Percentiles rank a stretch among this genome's conserved stretches.
phyloP scores from a whole-genome alignment of 2,329 filamentous ascomycete genomes.

The Fusarium xyrophilum region DNA sequence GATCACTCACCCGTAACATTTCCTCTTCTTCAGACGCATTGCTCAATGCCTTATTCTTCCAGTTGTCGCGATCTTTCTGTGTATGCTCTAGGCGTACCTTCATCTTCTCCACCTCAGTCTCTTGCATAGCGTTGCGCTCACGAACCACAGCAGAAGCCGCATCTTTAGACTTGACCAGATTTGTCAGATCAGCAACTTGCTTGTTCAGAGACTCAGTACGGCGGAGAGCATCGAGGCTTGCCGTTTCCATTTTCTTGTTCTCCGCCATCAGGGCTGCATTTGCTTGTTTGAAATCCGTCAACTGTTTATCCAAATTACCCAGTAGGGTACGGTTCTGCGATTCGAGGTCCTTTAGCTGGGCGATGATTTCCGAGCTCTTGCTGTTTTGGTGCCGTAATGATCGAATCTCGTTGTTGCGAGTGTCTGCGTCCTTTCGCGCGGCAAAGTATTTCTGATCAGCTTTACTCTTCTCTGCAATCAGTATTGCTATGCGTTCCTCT shows the following conservation, averaged over 20 bases:
- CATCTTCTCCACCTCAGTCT: constrained; percentile 80
- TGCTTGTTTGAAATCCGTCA: constrained; percentile 80
- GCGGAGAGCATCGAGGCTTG: constrained; percentile 72
- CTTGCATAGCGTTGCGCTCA: constrained; percentile 66
- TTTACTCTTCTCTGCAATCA: constrained; percentile 90
- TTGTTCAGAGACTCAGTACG: constrained; percentile 74
- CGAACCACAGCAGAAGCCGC: constrained; percentile 58
- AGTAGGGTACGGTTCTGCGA: constrained; percentile 76
- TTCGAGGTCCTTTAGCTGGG: constrained; percentile 91
- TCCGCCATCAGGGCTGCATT: constrained; percentile 75
- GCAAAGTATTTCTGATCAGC: constrained; percentile 98
- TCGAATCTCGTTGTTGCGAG: constrained; percentile 79
- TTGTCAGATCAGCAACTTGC: constrained; percentile 79
- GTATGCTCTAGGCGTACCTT: constrained; percentile 78
- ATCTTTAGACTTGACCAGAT: constrained; percentile 78
- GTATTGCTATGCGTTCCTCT: constrained; percentile 77
- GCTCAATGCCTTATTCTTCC: constrained; percentile 82
- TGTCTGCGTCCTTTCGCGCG: constrained; percentile 91
- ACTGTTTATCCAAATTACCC: constrained; percentile 88
- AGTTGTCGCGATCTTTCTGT: constrained; percentile 82
- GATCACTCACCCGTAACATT: constrained; percentile 77
- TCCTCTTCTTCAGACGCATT: constrained; percentile 85
- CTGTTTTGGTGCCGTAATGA: constrained; percentile 81
- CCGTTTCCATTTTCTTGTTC: constrained; percentile 76
- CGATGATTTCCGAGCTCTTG: constrained; percentile 92